These are phyloP conservation scores for Paraleonurus japonicus DNA, from an alignment of 257 asterid species.

Conservation along the genomic window DNA sequence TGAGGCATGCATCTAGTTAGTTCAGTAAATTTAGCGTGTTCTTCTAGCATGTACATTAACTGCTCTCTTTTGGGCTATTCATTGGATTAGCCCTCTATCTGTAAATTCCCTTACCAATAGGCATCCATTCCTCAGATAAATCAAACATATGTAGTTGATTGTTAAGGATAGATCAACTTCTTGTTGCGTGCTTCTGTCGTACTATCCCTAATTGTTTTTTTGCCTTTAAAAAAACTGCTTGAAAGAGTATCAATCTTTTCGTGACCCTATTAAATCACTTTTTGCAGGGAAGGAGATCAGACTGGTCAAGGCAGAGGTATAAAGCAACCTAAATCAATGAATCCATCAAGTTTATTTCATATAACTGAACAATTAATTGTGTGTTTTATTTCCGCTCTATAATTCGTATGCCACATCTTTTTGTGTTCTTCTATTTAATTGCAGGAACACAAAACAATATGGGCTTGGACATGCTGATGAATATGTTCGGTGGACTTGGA, in stretches of 20 bases:
- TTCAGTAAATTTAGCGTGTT: neutral
- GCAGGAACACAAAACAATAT: constrained; percentile 47
- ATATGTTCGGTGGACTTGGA: constrained; percentile 70
- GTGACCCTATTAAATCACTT: constrained; percentile 15
- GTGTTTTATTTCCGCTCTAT: neutral
- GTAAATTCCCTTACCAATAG: neutral
- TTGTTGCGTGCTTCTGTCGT: neutral
- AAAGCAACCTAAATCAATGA: constrained; percentile 14
- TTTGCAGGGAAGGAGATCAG: constrained; percentile 52
- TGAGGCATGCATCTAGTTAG: neutral
- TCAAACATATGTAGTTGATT: neutral
- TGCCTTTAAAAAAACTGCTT: neutral
- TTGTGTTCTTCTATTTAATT: neutral
- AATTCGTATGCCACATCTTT: constrained; percentile 12
- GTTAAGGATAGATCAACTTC: neutral
- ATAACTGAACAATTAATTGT: neutral
- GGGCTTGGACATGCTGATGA: constrained; percentile 58
- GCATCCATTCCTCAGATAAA: neutral
- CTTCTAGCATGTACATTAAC: constrained; percentile 1
- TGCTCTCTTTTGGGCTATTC: neutral
- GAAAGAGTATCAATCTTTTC: neutral
- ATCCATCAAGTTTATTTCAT: neutral
- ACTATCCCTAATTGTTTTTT: neutral
- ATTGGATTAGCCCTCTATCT: neutral
- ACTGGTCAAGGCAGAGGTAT: constrained; percentile 44